Conservation (phyloP, 352 stramenopile species). For the Peronospora destructor region DNA sequence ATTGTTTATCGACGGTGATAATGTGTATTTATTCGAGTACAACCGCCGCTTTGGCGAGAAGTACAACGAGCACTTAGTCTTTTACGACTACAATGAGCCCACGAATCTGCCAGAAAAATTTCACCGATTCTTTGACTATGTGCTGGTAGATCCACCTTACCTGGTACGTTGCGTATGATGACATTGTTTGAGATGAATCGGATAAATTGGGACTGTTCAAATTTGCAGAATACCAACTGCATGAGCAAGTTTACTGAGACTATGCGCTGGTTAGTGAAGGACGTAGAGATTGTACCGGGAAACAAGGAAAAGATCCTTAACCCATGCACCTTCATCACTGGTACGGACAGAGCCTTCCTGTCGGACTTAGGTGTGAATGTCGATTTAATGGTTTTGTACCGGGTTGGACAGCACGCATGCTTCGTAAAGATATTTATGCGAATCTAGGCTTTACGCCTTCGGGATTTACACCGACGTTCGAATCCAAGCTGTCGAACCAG, state of each 20-base stretch:
- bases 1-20: constrained; percentile 21
- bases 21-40: constrained; percentile 54
- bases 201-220: background rate
- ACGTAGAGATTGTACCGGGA: constrained; percentile 24
- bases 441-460: constrained; percentile 45
- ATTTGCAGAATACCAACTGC: constrained; percentile 40
- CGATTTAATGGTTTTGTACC: constrained; percentile 7
- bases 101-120: constrained; percentile 41
- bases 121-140: constrained; percentile 54
- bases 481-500: constrained; percentile 58
- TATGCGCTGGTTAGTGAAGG: constrained; percentile 46
- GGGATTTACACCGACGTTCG: constrained; percentile 41
- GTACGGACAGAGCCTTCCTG: constrained; percentile 14
- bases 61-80: constrained; percentile 44
- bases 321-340: constrained; percentile 50
- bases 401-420: constrained; percentile 31
- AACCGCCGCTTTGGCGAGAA: constrained; percentile 49
- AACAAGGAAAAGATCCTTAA: constrained; percentile 38
- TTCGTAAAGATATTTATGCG: constrained; percentile 47
- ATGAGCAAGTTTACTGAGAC: constrained; percentile 54
- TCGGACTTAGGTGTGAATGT: background rate
- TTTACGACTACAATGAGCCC: constrained; percentile 55
- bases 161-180: constrained; percentile 23
- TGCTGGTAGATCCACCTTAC: constrained; percentile 50
- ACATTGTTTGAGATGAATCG: background rate